Conservation (phyloP, 1,284 basidiomycete genomes). For the Pterula multifida region DNA sequence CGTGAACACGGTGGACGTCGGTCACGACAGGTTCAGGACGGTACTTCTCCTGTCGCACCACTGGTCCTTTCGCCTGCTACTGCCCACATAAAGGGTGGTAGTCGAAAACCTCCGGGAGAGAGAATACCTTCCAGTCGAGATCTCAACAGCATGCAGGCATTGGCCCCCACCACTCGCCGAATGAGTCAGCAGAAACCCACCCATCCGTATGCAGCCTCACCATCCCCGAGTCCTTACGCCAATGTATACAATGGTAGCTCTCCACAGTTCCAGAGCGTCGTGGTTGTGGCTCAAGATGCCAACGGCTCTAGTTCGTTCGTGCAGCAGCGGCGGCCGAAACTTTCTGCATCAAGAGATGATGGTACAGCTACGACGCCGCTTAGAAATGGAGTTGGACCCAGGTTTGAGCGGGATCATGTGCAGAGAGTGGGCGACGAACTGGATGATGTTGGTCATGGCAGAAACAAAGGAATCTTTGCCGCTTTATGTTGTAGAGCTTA, state of each 20-base stretch:
- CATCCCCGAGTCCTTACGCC: conserved; percentile 37
- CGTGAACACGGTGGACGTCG: conserved; percentile 46
- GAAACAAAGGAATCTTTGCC: conserved; percentile 24
- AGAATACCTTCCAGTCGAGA: conserved; percentile 35
- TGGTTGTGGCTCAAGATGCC: conserved; percentile 21
- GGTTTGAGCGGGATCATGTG: conserved; percentile 21
- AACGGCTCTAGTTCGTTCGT: conserved; percentile 50
- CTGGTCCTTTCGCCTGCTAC: conserved; percentile 52
- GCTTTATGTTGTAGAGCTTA: background rate
- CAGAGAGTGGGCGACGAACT: conserved; percentile 27
- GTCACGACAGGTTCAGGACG: conserved; percentile 45
- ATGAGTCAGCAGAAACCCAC: conserved; percentile 49
- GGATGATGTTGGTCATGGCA: conserved; percentile 45
- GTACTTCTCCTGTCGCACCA: conserved; percentile 32
- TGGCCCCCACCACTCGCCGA: conserved; percentile 48
- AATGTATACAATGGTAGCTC: conserved; percentile 45
- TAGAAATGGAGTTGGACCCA: background rate
- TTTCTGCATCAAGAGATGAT: conserved; percentile 34
- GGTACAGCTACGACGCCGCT: conserved; percentile 20
- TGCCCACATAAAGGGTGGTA: conserved; percentile 43
- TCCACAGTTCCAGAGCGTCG: conserved; percentile 33
- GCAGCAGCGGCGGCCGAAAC: conserved; percentile 33
- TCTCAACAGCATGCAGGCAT: conserved; percentile 44
- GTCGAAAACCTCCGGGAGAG: conserved; percentile 35
- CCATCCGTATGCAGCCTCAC: conserved; percentile 59